phyloP scores from a whole-genome alignment of 208 protist species.

The Acanthamoeba castellanii region DNA sequence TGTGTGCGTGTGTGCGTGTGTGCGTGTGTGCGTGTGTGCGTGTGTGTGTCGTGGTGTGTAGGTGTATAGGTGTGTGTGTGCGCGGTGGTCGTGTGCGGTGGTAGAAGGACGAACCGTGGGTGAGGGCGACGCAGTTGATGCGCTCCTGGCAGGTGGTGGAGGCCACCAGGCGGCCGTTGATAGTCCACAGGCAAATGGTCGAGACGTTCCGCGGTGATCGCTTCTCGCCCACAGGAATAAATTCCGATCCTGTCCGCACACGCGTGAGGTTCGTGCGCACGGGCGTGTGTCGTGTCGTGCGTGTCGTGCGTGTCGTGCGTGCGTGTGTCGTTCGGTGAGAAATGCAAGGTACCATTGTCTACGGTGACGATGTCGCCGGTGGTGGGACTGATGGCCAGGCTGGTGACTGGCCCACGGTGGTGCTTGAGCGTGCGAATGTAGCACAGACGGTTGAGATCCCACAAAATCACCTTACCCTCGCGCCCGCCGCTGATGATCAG shows the following conservation, averaged over 20 bases:
- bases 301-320: background rate
- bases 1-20: no score
- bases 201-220: background rate
- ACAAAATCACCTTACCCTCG: constrained; percentile 84
- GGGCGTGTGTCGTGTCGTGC: background rate
- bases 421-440: constrained; percentile 80
- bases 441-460: constrained; percentile 84
- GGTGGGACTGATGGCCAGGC: constrained; percentile 50
- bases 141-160: background rate
- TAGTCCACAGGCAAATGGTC: constrained; percentile 45
- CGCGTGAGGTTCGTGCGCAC: background rate
- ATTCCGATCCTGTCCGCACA: background rate
- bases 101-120: background rate
- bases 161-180: constrained; percentile 50
- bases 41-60: background rate
- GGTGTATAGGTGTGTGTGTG: no score
- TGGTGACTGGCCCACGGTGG: constrained; percentile 45
- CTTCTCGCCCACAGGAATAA: background rate
- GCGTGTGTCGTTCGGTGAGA: background rate
- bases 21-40: no score
- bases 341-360: background rate
- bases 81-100: background rate
- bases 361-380: constrained; percentile 70
- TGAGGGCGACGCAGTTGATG: constrained; percentile 65
- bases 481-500: constrained; percentile 82